Percentiles rank a stretch among this genome's conserved stretches.
Evolutionary conservation across 768 basidiomycete species (phyloP).

Genomic region (Macrolepiota albuminosa): DNA sequence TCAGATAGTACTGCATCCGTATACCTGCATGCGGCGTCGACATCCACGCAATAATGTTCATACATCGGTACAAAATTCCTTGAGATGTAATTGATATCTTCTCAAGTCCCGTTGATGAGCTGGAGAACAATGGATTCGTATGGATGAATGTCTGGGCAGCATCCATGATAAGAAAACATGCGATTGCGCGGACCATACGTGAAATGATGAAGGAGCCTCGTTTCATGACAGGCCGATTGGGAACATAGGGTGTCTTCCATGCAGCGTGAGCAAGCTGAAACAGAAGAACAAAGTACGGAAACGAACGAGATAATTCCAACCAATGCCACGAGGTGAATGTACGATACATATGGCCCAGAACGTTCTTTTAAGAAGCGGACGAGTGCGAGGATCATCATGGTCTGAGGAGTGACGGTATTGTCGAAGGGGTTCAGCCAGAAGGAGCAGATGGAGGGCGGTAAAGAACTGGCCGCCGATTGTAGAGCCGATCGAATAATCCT

Average conservation of each 20-base stretch:
- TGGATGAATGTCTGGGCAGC: constrained; percentile 17
- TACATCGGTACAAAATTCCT: constrained; percentile 5
- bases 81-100: constrained; percentile 14
- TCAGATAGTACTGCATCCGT: constrained; percentile 11
- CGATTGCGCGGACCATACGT: constrained; percentile 9
- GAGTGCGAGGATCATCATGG: constrained; percentile 4
- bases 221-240: not conserved
- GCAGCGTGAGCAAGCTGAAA: not conserved
- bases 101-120: not conserved
- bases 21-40: constrained; percentile 1
- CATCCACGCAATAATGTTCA: constrained; percentile 7
- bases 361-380: constrained; percentile 10
- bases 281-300: not conserved
- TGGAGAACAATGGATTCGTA: constrained; percentile 12
- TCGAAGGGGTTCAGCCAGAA: constrained; percentile 13
- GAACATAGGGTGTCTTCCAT: not conserved
- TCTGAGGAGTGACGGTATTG: constrained; percentile 15
- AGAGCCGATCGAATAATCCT: constrained; percentile 15
- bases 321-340: constrained; percentile 14
- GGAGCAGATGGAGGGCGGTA: constrained; percentile 14
- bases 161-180: constrained; percentile 15
- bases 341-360: constrained; percentile 15
- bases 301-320: constrained; percentile 18
- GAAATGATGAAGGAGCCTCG: constrained; percentile 10
- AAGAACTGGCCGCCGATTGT: constrained; percentile 14